These are phyloP conservation scores for Saussurea involucrata DNA, from an alignment of 129 eudicot species.

Conservation along the genomic window DNA sequence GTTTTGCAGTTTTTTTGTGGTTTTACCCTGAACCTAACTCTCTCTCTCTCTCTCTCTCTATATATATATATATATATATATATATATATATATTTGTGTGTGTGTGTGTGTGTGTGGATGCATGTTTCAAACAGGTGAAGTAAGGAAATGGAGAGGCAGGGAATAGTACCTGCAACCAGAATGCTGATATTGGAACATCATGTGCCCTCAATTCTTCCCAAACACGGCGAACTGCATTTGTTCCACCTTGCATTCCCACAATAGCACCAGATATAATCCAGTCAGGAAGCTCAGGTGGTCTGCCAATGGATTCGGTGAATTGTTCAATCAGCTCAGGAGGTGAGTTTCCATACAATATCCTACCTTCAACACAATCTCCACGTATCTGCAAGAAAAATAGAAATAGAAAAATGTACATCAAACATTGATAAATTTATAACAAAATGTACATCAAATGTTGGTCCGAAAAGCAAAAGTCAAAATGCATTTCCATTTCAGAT, in stretches of 20 bases:
- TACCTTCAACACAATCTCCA: constrained; percentile 79
- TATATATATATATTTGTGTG: no score
- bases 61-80: no score
- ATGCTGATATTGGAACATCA: constrained; percentile 86
- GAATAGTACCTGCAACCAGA: constrained; percentile 91
- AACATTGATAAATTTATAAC: background rate
- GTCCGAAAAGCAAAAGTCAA: constrained; percentile 8
- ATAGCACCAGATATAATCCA: constrained; percentile 98
- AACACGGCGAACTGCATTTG: constrained; percentile 61
- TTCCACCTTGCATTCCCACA: constrained; percentile 99
- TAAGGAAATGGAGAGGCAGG: background rate
- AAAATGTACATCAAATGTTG: background rate
- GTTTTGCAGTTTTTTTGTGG: no score
- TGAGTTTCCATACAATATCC: constrained; percentile 79
- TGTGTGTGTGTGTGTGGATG: no score
- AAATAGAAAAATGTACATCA: background rate
- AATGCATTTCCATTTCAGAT: background rate
- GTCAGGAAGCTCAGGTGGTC: constrained; percentile 87
- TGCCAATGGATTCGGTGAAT: constrained; percentile 85
- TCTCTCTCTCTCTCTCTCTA: no score
- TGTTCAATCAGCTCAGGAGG: constrained; percentile 81
- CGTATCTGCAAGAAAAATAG: constrained; percentile 57
- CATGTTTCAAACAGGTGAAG: background rate
- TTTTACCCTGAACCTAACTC: no score
- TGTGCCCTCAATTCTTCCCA: constrained; percentile 58